Evolutionary conservation across 495 filamentous ascomycete species (phyloP).

Genomic region (Antarctomyces pellizariae): DNA sequence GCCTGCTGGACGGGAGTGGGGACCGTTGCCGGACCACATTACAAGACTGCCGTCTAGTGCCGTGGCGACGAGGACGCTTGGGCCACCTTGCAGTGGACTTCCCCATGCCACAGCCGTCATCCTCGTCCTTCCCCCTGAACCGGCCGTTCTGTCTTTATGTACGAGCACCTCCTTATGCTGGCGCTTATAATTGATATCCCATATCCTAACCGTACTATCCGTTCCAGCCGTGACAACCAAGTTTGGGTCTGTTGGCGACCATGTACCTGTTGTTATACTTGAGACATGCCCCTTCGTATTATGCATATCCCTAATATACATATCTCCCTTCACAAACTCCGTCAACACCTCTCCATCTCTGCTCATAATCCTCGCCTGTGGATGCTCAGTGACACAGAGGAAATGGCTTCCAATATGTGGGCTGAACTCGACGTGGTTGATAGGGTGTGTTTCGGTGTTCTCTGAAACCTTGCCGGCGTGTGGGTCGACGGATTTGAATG

Average conservation of each 20-base stretch:
- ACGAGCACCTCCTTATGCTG: constrained; percentile 84
- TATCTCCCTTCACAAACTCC: constrained; percentile 89
- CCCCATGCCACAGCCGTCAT: constrained; percentile 90
- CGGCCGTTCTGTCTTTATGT: constrained; percentile 69
- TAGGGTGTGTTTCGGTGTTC: constrained; percentile 59
- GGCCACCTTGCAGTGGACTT: constrained; percentile 47
- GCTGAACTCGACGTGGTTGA: constrained; percentile 74
- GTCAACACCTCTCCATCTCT: constrained; percentile 67
- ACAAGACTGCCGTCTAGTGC: constrained; percentile 75
- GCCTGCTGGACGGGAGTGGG: constrained; percentile 60
- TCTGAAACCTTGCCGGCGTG: constrained; percentile 44
- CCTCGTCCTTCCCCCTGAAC: constrained; percentile 71
- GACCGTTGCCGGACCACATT: constrained; percentile 83
- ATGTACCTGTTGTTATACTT: constrained; percentile 65
- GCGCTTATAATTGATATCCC: constrained; percentile 76
- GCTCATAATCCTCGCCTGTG: constrained; percentile 71
- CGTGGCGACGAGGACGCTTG: constrained; percentile 60
- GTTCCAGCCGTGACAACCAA: constrained; percentile 73
- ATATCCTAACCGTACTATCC: constrained; percentile 85
- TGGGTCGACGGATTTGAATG: constrained; percentile 84
- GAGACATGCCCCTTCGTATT: constrained; percentile 92
- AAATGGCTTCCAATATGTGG: constrained; percentile 57
- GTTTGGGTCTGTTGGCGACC: constrained; percentile 68
- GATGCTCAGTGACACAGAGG: constrained; percentile 62
- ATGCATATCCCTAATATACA: constrained; percentile 91